Evolutionary conservation across 352 stramenopile species (phyloP), one percentile per base, ranked within the genome.

Genomic region (Thraustochytrium aureum): DNA sequence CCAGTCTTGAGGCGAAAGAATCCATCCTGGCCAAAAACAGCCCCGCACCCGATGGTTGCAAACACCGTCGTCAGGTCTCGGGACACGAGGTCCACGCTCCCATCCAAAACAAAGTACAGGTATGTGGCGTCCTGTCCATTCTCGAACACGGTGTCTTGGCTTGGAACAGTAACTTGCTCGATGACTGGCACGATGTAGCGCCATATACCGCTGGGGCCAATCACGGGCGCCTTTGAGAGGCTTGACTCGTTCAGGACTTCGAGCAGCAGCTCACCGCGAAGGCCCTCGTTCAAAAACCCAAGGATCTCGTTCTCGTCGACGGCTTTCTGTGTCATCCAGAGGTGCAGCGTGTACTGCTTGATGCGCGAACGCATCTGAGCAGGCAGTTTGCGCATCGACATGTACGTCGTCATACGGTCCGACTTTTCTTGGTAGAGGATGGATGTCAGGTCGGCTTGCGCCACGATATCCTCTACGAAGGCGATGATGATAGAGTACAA

Each of bases 381-480:
- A 2, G 69, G 41, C 12, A 79, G 37, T 1, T 42, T 3, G 22
- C 56, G 52, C 47, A 73, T 30, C 10, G 37, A 22, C 37, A 30
- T 14, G 43, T 67, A 79, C 0, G 50, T n/a, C 5, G 37, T 39
- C 7, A 79, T 50, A 14, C 43, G 50, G 26, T 79, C 69, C 22
- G 69, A 64, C 50, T 79, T 79, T 35, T 79, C 45, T 32, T 79
- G 69, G 59, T 74, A 79, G 17, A 79, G 35, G 26, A 67, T 73
- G 2, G 69, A 79, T 4, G 69, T 79, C 17, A 79, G 33, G 41
- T 79, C 69, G 14, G 69, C 59, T 39, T 79, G 69, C 10, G 69
- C 69, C 69, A 79, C 69, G 10, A 79, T 79, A 30, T 79, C 69
- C 56, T 79, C 69, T 33, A 79, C 37, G 37, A 56, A 79, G 26